Percentiles rank a stretch among this genome's conserved stretches.
Evolutionary conservation across 2,329 filamentous ascomycete genomes (phyloP).

Genomic region (Botrytis hyacinthi): DNA sequence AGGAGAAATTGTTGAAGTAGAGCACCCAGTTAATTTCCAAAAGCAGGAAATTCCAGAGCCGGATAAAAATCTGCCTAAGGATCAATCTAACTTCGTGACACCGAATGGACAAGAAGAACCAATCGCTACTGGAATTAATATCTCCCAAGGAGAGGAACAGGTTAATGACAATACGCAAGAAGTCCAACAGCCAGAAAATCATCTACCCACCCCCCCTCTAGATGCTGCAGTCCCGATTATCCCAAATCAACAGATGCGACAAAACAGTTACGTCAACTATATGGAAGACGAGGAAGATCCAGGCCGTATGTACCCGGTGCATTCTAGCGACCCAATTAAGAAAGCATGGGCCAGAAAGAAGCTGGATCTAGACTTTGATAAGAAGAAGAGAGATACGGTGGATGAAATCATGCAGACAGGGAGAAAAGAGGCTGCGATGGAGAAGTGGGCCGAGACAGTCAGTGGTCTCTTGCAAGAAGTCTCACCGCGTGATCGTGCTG

Average conservation of each 20-base stretch:
- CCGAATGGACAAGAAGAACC: neutral
- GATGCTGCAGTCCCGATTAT: neutral
- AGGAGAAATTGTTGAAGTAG: neutral
- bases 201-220: fast-evolving
- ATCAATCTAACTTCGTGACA: neutral
- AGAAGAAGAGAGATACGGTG: neutral
- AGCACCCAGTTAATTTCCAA: neutral
- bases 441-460: neutral
- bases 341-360: neutral
- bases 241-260: too few relatives aligned
- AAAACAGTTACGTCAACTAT: neutral
- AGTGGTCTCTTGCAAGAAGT: neutral
- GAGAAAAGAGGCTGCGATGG: neutral
- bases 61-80: neutral
- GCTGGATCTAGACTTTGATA: neutral
- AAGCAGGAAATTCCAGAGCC: neutral
- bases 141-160: neutral
- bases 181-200: neutral
- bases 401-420: neutral
- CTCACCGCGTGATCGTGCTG: neutral
- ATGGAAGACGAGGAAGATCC: neutral
- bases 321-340: neutral
- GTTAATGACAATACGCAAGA: neutral
- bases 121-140: neutral
- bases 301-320: neutral